These are phyloP conservation scores for Solanum hybrid DNA, from an alignment of 305 asterid genomes.

Conservation along the genomic window DNA sequence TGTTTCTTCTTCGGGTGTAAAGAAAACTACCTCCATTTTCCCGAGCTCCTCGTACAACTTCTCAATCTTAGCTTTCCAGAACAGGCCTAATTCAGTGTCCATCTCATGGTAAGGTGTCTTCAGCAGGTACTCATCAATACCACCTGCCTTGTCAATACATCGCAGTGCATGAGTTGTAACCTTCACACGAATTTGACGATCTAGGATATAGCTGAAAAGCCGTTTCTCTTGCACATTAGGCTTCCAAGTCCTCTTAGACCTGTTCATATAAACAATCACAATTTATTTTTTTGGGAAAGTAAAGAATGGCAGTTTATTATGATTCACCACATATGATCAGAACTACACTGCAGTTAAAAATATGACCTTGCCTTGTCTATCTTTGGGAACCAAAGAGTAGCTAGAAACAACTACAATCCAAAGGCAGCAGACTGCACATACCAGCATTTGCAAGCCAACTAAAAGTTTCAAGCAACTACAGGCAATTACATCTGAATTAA, in stretches of 20 bases:
- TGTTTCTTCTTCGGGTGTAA: constrained; percentile 72
- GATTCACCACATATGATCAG: background rate
- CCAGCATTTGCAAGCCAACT: background rate
- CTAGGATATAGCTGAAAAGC: constrained; percentile 84
- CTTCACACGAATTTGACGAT: constrained; percentile 74
- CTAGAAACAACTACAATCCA: background rate
- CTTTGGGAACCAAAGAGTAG: background rate
- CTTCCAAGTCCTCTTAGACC: constrained; percentile 83
- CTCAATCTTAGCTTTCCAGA: constrained; percentile 84
- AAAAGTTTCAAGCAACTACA: background rate
- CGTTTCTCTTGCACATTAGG: constrained; percentile 89
- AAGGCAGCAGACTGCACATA: background rate
- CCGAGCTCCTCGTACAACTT: constrained; percentile 91
- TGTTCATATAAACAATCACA: constrained; percentile 19
- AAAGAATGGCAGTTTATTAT: background rate
- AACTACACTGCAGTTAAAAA: background rate
- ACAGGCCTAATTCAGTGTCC: constrained; percentile 85
- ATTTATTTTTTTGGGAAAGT: constrained; percentile 8
- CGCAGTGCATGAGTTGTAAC: constrained; percentile 91
- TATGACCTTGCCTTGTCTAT: background rate
- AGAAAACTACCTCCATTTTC: constrained; percentile 80
- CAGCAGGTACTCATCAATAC: constrained; percentile 86
- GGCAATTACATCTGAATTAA: background rate
- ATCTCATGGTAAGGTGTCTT: constrained; percentile 91
- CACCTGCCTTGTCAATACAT: constrained; percentile 98